phyloP scores from a whole-genome alignment of 192 early-diverging fungal species.

The Backusella australiensis region DNA sequence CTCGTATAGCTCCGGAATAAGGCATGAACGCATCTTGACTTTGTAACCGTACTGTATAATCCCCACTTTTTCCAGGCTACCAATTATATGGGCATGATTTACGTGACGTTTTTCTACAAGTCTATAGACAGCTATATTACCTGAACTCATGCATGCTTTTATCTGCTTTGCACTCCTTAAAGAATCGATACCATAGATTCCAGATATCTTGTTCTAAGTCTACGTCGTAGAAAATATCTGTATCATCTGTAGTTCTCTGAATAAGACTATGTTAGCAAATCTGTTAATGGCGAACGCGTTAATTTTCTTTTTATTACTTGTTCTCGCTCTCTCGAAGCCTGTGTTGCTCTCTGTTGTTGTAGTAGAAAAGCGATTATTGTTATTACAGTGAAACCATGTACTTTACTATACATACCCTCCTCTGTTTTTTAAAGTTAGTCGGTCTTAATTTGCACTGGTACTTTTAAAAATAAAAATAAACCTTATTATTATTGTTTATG shows the following conservation, averaged over 20 bases:
- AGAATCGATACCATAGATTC: background rate
- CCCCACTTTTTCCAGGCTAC: background rate
- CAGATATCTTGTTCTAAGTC: background rate
- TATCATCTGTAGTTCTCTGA: background rate
- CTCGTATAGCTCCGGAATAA: background rate
- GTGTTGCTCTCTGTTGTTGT: background rate
- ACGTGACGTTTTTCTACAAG: background rate
- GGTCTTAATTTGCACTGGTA: background rate
- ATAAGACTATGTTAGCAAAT: background rate
- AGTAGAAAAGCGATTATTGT: background rate
- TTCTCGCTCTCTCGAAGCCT: background rate
- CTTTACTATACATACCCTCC: background rate
- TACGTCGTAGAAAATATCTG: background rate
- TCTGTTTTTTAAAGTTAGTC: background rate
- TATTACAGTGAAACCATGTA: background rate
- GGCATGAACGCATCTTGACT: background rate
- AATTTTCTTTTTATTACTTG: background rate
- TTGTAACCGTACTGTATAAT: background rate
- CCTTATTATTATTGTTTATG: background rate
- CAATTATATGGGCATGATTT: background rate
- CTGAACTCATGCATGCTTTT: background rate
- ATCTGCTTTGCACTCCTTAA: background rate
- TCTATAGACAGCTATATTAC: background rate
- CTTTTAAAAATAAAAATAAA: background rate
- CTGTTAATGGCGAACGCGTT: background rate